These are phyloP conservation scores for Nakazawaea populi DNA, from an alignment of 805 yeast species.

Conservation along the genomic window DNA sequence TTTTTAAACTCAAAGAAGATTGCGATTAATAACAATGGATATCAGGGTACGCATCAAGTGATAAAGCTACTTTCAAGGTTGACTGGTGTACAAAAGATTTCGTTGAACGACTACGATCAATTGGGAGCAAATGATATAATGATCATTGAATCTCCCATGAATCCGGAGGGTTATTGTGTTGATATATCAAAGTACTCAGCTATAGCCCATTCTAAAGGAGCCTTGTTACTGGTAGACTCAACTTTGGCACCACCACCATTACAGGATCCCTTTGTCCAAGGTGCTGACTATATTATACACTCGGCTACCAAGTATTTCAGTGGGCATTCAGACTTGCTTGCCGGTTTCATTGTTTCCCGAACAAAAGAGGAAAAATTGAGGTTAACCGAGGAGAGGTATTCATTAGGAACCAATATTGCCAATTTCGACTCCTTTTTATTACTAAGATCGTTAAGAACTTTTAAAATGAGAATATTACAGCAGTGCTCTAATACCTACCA, in stretches of 20 bases:
- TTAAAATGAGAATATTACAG: conserved; percentile 40
- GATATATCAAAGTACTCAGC: conserved; percentile 38
- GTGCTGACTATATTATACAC: conserved; percentile 48
- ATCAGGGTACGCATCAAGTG: conserved; percentile 48
- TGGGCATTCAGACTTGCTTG: conserved; percentile 49
- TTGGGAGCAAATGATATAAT: conserved; percentile 38
- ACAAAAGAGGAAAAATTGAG: conserved; percentile 24
- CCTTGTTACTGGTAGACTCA: conserved; percentile 42
- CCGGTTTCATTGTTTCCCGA: conserved; percentile 44
- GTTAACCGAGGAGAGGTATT: conserved; percentile 34
- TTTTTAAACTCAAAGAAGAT: conserved; percentile 38
- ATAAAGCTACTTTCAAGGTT: conserved; percentile 36
- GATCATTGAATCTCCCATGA: conserved; percentile 48
- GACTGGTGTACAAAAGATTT: conserved; percentile 31
- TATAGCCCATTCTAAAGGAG: conserved; percentile 36
- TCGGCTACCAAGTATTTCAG: conserved; percentile 54
- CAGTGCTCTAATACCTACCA: conserved; percentile 41
- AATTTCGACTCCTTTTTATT: conserved; percentile 43
- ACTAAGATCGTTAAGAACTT: conserved; percentile 43
- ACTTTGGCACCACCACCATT: conserved; percentile 55
- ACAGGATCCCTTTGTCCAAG: conserved; percentile 44
- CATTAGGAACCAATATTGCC: conserved; percentile 47
- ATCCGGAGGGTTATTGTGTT: conserved; percentile 40
- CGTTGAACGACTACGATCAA: conserved; percentile 26
- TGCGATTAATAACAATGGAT: conserved; percentile 39